Conservation (phyloP, 768 basidiomycete genomes). For the Guyanaporus albipodus region DNA sequence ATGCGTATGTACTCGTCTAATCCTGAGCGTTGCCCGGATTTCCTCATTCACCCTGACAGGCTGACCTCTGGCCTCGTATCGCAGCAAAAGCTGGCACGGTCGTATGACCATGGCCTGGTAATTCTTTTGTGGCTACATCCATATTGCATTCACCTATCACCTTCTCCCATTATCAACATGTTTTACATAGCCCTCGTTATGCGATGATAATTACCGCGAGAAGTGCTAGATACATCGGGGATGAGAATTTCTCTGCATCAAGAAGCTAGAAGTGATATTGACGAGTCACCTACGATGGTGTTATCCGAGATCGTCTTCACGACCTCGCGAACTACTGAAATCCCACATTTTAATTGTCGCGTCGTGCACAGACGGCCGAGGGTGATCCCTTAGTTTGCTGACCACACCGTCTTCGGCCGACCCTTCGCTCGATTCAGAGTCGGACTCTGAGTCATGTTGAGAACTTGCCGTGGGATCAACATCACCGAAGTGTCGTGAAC, state of each 20-base stretch:
- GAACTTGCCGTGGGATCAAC: background rate
- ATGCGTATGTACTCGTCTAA: constrained; percentile 62
- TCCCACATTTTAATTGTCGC: constrained; percentile 29
- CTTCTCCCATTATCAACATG: constrained; percentile 5
- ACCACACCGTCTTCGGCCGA: background rate
- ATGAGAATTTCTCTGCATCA: too few species aligned
- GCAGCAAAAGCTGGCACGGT: constrained; percentile 99
- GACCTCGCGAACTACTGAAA: background rate
- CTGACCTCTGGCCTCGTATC: constrained; percentile 99
- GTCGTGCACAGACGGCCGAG: constrained; percentile 21
- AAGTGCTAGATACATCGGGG: too few species aligned
- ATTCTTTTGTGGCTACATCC: constrained; percentile 13
- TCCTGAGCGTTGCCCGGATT: background rate
- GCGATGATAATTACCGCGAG: constrained; percentile 19
- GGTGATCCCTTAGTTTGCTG: constrained; percentile 9
- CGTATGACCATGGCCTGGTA: constrained; percentile 52
- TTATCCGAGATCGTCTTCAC: background rate
- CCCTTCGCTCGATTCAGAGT: constrained; percentile 14
- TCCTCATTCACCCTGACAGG: constrained; percentile 40
- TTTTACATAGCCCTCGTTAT: constrained; percentile 20
- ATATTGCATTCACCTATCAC: constrained; percentile 4
- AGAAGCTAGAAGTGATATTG: too few species aligned
- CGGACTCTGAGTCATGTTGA: constrained; percentile 11
- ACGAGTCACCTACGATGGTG: background rate
- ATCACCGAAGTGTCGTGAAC: constrained; percentile 66